A percentile compares a stretch with the other conserved stretches of the same genome.
phyloP scores from a whole-genome alignment of 129 eudicot species.

The Apium graveolens region DNA sequence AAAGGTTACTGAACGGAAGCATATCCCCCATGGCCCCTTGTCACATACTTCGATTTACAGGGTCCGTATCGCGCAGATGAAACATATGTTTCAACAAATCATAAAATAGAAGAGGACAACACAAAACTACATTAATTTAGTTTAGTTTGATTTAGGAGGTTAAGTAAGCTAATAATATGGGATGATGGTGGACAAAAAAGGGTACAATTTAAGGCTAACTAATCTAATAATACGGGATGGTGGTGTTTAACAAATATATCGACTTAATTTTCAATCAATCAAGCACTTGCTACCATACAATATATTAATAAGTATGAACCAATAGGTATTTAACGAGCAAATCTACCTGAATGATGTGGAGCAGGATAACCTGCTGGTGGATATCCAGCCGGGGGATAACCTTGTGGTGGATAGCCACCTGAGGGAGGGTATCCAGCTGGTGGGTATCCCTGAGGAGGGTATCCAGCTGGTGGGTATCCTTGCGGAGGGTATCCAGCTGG shows the following conservation, averaged over 20 bases:
- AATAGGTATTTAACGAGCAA: neutral
- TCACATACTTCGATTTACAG: neutral
- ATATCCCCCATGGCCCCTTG: neutral
- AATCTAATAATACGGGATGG: neutral
- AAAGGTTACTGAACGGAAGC: neutral
- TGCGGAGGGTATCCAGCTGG: constrained; percentile 17
- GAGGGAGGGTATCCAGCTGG: constrained; percentile 38
- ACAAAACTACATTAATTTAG: neutral
- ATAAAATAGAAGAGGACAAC: neutral
- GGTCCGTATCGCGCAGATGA: neutral
- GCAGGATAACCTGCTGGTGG: constrained; percentile 54
- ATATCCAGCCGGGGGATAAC: constrained; percentile 29
- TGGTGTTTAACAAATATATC: neutral
- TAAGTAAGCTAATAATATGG: neutral
- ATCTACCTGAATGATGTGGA: constrained; percentile 10
- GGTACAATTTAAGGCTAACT: neutral
- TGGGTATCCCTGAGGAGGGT: constrained; percentile 32
- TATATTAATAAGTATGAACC: neutral
- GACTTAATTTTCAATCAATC: neutral
- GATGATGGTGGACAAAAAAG: neutral
- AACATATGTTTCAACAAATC: neutral
- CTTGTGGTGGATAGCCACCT: constrained; percentile 34
- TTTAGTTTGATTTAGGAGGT: neutral
- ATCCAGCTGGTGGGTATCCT: constrained; percentile 15
- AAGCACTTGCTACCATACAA: neutral